Evolutionary conservation across 208 protist genomes (phyloP).

Genomic region (Sergeia podlipaevii): DNA sequence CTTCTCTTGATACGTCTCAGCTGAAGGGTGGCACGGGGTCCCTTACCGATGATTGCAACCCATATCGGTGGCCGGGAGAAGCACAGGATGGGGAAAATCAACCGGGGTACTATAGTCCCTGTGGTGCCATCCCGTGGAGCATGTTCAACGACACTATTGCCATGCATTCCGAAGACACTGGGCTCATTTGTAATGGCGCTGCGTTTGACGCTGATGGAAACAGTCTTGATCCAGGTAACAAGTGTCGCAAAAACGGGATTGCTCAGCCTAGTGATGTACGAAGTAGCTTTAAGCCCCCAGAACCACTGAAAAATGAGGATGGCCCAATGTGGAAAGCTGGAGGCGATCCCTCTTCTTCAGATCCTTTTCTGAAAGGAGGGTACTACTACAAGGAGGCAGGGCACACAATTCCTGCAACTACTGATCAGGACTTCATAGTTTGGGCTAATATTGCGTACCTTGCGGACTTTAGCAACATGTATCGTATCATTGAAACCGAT

Average conservation of each 20-base stretch:
- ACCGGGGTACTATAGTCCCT: slow-evolving; percentile 89
- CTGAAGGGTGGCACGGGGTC: slow-evolving; percentile 28
- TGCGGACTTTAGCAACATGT: slow-evolving; percentile 96
- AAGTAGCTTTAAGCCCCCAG: slow-evolving; percentile 71
- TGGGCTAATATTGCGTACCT: slow-evolving; percentile 96
- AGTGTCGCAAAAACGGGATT: slow-evolving; percentile 91
- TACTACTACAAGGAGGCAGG: slow-evolving; percentile 82
- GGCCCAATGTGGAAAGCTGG: slow-evolving; percentile 34
- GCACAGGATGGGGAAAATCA: slow-evolving; percentile 15
- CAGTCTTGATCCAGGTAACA: slow-evolving; percentile 18
- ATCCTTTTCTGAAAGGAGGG: slow-evolving; percentile 64
- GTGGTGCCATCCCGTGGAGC: slow-evolving; percentile 94
- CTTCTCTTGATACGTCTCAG: slow-evolving; percentile 57
- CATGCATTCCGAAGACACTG: slow-evolving; percentile 38
- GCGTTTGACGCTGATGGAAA: slow-evolving; percentile 44
- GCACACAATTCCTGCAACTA: slow-evolving; percentile 67
- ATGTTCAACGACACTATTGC: slow-evolving; percentile 97
- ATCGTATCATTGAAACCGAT: slow-evolving; percentile 85
- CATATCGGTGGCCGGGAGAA: slow-evolving; percentile 67
- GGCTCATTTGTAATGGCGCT: slow-evolving; percentile 77
- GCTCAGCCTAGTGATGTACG: slow-evolving; percentile 88
- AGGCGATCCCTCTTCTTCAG: slow-evolving; percentile 28
- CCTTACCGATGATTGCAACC: slow-evolving; percentile 24
- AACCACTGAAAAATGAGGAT: slow-evolving; percentile 6
- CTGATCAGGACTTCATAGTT: slow-evolving; percentile 97